phyloP scores from a whole-genome alignment of 495 filamentous ascomycete genomes.

The Pseudotulostoma volvatum region DNA sequence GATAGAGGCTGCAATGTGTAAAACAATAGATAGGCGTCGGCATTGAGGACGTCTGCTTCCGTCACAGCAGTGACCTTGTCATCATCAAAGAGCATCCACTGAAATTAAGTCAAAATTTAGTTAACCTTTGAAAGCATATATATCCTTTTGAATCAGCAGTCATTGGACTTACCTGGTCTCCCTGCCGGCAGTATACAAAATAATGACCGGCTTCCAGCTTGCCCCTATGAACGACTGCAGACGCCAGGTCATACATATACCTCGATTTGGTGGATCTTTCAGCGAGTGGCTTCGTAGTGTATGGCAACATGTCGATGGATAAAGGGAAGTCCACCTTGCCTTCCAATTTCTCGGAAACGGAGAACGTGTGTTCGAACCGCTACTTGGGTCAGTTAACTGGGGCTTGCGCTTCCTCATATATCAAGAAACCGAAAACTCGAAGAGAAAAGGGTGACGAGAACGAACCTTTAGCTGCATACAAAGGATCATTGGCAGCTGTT shows the following conservation, averaged over 20 bases:
- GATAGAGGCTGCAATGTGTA: conserved; percentile 54
- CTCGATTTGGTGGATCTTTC: conserved; percentile 26
- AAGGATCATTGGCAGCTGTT: conserved; percentile 66
- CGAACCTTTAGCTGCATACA: conserved; percentile 80
- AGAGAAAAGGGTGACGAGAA: not conserved
- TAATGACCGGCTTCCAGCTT: conserved; percentile 86
- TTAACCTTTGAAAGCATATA: conserved; percentile 8
- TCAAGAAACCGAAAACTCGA: conserved; percentile 1
- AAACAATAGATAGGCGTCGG: conserved; percentile 75
- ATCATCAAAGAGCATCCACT: conserved; percentile 91
- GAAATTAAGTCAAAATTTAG: conserved; percentile 1
- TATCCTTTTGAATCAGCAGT: conserved; percentile 3
- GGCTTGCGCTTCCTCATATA: not conserved
- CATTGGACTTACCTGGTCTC: conserved; percentile 44
- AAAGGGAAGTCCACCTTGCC: conserved; percentile 68
- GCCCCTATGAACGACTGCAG: conserved; percentile 70
- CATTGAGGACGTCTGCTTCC: conserved; percentile 62
- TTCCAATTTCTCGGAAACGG: conserved; percentile 60
- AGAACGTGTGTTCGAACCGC: conserved; percentile 63
- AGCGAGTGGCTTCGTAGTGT: conserved; percentile 46
- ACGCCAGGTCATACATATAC: conserved; percentile 64
- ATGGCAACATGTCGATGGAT: conserved; percentile 75
- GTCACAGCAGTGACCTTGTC: conserved; percentile 67
- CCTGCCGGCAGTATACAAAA: conserved; percentile 65
- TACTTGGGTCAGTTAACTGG: too few species aligned